Evolutionary conservation across 192 early-diverging fungal genomes (phyloP).

Genomic region (Coemansia sp.): DNA sequence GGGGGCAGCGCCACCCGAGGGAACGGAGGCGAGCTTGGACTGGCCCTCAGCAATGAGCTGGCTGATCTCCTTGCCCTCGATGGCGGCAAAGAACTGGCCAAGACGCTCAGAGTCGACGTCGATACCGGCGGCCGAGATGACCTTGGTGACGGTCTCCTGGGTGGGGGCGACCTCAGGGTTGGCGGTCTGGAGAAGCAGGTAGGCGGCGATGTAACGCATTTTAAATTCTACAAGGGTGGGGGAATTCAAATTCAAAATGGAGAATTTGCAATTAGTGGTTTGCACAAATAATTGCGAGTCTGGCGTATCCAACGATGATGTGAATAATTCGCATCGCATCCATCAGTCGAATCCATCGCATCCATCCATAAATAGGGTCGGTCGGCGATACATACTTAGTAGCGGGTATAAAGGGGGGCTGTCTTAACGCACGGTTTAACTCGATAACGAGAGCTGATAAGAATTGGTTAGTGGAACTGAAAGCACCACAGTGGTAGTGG

Average conservation of each 20-base stretch:
- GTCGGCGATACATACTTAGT: constrained; percentile 29
- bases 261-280: background rate
- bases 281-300: background rate
- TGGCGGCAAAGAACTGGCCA: constrained; percentile 71
- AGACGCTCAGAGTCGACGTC: constrained; percentile 85
- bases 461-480: constrained; percentile 1
- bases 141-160: constrained; percentile 72
- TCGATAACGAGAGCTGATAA: constrained; percentile 10
- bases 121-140: constrained; percentile 88
- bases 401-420: constrained; percentile 12
- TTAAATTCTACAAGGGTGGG: constrained; percentile 33
- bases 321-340: background rate
- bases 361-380: background rate
- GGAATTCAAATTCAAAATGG: background rate
- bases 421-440: constrained; percentile 55
- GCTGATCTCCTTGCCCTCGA: constrained; percentile 86
- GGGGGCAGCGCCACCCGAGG: constrained; percentile 82
- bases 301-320: background rate
- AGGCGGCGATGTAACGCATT: constrained; percentile 99
- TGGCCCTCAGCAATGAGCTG: constrained; percentile 92
- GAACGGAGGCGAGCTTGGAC: constrained; percentile 91
- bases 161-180: constrained; percentile 78
- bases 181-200: constrained; percentile 89
- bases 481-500: background rate
- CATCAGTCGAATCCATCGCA: constrained; percentile 25